Evolutionary conservation across 2,329 filamentous ascomycete genomes (phyloP), one percentile per base, ranked within the genome.

Genomic region (Cladosporium austrohemisphaericum): DNA sequence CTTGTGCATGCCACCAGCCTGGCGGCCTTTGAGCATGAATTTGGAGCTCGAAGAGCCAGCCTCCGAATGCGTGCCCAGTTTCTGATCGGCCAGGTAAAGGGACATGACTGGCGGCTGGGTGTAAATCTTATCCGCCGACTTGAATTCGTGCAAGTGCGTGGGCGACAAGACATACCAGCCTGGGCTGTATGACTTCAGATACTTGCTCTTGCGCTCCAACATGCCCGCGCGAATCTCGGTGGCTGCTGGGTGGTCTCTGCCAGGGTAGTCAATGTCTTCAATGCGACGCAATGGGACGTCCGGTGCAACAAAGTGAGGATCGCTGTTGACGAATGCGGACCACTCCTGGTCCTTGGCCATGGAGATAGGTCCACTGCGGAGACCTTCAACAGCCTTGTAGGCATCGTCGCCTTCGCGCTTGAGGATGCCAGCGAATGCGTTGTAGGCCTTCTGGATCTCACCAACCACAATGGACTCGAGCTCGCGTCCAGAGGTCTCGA

Each of bases 131-230:
- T 97, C 92, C 57, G 90, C 89, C n/a, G 90, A 95, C 68, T 95
- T 96, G 79, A 97, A 98, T 71, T 98, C 93, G 72, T 98, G 93
- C 18, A 98, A 79, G 70, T 98, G 93, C 49, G 93, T 97, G 13
- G 93, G 88, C 60, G 93, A 95, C 58, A 98, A 76, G 40, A 97
- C 90, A 68, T 96, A 96, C 91, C 92, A 97, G 64, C 92, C 92
- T 20, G 90, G 87, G 6, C 91, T 93, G 68, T 96, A 96, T 67
- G 91, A 96, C 75, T 96, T 97, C 54, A 98, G 74, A 64, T 97
- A 98, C 66, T 97, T 98, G 79, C 90, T 95, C 82, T 97, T 97
- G 58, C 93, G 85, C 74, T 98, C 93, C 28, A 98, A 75, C 70
- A 96, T 83, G 2, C 93, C 93, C 16, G 89, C 88, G 53, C 91